phyloP scores from a whole-genome alignment of 108 stramenopile genomes.

The Pseudonitzschia delicatissima region DNA sequence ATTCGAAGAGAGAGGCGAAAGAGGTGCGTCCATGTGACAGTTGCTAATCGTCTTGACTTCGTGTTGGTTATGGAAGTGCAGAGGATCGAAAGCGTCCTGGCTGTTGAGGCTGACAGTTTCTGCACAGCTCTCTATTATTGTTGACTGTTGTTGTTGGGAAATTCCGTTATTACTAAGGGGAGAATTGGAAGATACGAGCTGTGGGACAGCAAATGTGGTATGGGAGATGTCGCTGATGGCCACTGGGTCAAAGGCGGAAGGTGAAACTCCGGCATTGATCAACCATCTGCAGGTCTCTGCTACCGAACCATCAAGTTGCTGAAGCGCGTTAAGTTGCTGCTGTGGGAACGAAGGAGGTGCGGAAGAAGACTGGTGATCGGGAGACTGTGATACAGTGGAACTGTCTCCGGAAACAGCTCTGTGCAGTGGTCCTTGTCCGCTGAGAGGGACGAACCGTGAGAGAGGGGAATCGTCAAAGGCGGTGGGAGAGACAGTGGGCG shows the following conservation, averaged over 20 bases:
- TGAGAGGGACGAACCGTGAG: not conserved
- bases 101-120: too few relatives aligned
- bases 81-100: too few relatives aligned
- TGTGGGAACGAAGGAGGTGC: not conserved
- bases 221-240: not conserved
- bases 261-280: slow-evolving; percentile 26
- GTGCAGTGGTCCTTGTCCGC: slow-evolving; percentile 1
- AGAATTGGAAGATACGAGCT: not conserved
- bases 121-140: too few relatives aligned
- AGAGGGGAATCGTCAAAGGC: not conserved
- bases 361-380: not conserved
- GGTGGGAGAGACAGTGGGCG: not conserved
- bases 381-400: not conserved
- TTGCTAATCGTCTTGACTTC: too few relatives aligned
- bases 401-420: not conserved
- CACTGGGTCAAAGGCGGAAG: slow-evolving; percentile 28
- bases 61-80: too few relatives aligned
- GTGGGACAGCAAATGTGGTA: not conserved
- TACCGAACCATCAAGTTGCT: not conserved
- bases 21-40: too few relatives aligned
- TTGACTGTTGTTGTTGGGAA: not conserved
- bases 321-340: not conserved
- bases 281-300: slow-evolving; percentile 26
- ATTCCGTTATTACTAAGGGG: not conserved
- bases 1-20: too few relatives aligned